Evolutionary conservation across 805 yeast species (phyloP).

Genomic region (Torulaspora indica): DNA sequence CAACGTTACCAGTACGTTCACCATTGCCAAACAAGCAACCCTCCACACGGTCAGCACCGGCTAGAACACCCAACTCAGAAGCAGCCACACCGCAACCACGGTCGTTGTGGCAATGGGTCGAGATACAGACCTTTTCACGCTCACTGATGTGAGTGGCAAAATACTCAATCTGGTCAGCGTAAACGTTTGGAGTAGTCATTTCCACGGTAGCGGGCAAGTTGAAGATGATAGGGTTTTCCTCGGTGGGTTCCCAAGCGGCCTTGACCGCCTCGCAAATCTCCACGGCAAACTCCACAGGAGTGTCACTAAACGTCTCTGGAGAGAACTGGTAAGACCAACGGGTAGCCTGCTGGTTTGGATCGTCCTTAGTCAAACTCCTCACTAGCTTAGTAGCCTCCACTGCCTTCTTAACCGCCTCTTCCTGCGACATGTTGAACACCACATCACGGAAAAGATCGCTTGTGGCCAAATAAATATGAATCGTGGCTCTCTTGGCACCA

Average conservation of each 20-base stretch:
- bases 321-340: conserved; percentile 70
- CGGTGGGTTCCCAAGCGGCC: conserved; percentile 75
- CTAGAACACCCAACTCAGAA: conserved; percentile 66
- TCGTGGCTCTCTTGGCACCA: conserved; percentile 68
- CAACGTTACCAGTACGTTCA: conserved; percentile 83
- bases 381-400: conserved; percentile 66
- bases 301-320: conserved; percentile 73
- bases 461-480: conserved; percentile 72
- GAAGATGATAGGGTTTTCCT: conserved; percentile 66
- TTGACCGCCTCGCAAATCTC: conserved; percentile 78
- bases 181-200: conserved; percentile 67
- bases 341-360: conserved; percentile 58
- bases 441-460: conserved; percentile 71
- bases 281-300: conserved; percentile 67
- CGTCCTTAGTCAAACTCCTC: conserved; percentile 67
- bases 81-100: conserved; percentile 86
- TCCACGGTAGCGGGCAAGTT: conserved; percentile 80
- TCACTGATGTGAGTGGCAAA: conserved; percentile 63
- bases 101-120: conserved; percentile 74
- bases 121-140: conserved; percentile 65
- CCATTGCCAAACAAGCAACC: conserved; percentile 82
- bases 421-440: conserved; percentile 65
- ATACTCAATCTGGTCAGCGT: conserved; percentile 78
- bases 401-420: conserved; percentile 65
- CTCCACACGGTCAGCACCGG: conserved; percentile 84